phyloP scores from a whole-genome alignment of 768 basidiomycete genomes.

The Vararia minispora region DNA sequence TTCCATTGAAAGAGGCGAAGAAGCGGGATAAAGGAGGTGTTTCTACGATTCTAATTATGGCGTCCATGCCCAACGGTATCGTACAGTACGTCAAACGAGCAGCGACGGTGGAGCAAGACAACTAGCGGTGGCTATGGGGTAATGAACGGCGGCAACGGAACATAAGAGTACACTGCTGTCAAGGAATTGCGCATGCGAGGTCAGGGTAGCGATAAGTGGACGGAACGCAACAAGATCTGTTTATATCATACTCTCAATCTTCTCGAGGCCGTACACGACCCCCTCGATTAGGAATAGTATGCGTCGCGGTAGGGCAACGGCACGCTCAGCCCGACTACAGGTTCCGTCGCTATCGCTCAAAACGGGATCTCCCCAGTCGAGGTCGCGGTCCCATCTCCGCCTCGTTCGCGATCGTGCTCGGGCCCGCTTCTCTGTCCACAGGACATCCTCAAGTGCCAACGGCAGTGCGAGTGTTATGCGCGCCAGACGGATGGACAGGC shows the following conservation, averaged over 20 bases:
- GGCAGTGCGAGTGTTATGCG: conserved; percentile 69
- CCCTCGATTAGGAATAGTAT: conserved; percentile 50
- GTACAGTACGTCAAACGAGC: too few relatives aligned
- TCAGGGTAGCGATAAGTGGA: background rate
- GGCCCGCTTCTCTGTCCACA: conserved; percentile 31
- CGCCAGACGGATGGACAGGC: conserved; percentile 66
- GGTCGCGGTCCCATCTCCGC: conserved; percentile 10
- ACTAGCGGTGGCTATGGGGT: too few relatives aligned
- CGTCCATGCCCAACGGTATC: too few relatives aligned
- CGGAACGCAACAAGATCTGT: background rate
- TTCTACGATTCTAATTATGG: too few relatives aligned
- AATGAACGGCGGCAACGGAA: background rate
- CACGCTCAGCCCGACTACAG: conserved; percentile 6
- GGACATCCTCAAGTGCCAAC: conserved; percentile 58
- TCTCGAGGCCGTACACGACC: conserved; percentile 51
- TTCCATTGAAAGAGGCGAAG: too few relatives aligned
- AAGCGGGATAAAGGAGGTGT: too few relatives aligned
- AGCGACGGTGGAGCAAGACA: too few relatives aligned
- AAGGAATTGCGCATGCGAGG: background rate
- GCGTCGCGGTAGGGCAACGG: conserved; percentile 39
- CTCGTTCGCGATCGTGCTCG: conserved; percentile 14
- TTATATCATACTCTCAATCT: conserved; percentile 47
- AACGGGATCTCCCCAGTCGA: conserved; percentile 15
- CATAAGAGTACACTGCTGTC: background rate
- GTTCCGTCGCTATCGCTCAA: conserved; percentile 17